Conservation (phyloP, 257 asterid species). For the Nicotiana paniculata region DNA sequence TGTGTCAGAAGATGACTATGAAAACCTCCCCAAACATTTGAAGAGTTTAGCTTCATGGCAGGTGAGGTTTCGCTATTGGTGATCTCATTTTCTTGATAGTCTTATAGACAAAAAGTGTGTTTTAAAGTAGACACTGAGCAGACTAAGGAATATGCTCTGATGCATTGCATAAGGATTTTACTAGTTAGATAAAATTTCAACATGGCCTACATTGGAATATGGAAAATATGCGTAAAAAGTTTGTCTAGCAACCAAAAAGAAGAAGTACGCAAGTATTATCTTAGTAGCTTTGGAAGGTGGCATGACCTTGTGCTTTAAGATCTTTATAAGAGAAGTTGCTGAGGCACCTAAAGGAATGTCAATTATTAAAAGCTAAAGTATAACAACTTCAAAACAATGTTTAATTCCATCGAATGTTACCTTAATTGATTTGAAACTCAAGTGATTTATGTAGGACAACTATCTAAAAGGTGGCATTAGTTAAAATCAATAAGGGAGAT, state of each 20-base stretch:
- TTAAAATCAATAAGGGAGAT: no score
- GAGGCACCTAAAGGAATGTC: not conserved
- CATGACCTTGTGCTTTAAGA: not conserved
- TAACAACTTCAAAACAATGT: not conserved
- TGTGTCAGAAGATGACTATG: slow-evolving; percentile 62
- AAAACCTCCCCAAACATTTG: slow-evolving; percentile 69
- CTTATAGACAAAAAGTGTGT: not conserved
- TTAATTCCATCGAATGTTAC: not conserved
- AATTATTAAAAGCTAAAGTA: not conserved
- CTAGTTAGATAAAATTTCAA: not conserved
- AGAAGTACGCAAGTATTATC: not conserved
- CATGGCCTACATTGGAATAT: not conserved
- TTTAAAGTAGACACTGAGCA: not conserved
- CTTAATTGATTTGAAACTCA: not conserved
- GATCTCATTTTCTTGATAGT: not conserved
- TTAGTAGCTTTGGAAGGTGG: not conserved
- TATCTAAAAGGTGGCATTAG: not conserved
- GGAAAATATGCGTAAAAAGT: not conserved
- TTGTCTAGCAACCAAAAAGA: not conserved
- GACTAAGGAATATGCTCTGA: not conserved
- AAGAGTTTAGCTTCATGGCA: slow-evolving; percentile 74
- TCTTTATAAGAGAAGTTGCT: not conserved
- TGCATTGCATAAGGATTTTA: not conserved
- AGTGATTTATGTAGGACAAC: not conserved
- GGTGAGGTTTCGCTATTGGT: slow-evolving; percentile 34